Conservation (phyloP, 1,284 basidiomycete genomes). For the Paramarasmius palmivorus region DNA sequence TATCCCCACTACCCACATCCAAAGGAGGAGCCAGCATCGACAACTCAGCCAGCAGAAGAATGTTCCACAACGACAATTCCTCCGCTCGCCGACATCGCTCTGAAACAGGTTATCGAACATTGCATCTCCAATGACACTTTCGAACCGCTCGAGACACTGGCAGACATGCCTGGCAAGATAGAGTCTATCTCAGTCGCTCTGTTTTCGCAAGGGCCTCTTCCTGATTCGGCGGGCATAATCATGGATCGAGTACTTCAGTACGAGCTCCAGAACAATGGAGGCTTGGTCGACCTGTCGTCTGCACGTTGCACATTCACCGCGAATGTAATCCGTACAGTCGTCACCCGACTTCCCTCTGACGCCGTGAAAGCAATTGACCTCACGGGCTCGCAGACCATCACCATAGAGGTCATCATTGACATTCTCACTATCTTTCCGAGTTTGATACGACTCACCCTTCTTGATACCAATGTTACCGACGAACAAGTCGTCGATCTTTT, state of each 20-base stretch:
- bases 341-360: slow-evolving; percentile 6
- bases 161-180: slow-evolving; percentile 27
- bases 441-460: slow-evolving; percentile 23
- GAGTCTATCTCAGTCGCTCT: slow-evolving; percentile 19
- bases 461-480: slow-evolving; percentile 19
- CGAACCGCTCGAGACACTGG: slow-evolving; percentile 23
- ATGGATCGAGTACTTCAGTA: slow-evolving; percentile 20
- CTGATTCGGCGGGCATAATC: slow-evolving; percentile 22
- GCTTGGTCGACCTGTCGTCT: slow-evolving; percentile 19
- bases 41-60: neutral
- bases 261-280: slow-evolving; percentile 12
- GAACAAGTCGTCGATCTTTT: slow-evolving; percentile 19
- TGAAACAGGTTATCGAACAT: slow-evolving; percentile 26
- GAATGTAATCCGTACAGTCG: slow-evolving; percentile 19
- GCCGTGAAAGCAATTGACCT: slow-evolving; percentile 25
- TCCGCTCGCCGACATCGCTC: slow-evolving; percentile 26
- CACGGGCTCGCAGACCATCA: slow-evolving; percentile 24
- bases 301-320: slow-evolving; percentile 17
- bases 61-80: slow-evolving; percentile 13
- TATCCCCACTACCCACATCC: no score
- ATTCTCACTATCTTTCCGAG: slow-evolving; percentile 17
- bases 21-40: no score
- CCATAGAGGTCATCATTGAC: slow-evolving; percentile 12
- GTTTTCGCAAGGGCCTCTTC: slow-evolving; percentile 21
- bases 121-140: slow-evolving; percentile 23